Percentiles rank a stretch among this genome's conserved stretches.
phyloP scores from a whole-genome alignment of 768 basidiomycete species.

The Agrocybe pediades region DNA sequence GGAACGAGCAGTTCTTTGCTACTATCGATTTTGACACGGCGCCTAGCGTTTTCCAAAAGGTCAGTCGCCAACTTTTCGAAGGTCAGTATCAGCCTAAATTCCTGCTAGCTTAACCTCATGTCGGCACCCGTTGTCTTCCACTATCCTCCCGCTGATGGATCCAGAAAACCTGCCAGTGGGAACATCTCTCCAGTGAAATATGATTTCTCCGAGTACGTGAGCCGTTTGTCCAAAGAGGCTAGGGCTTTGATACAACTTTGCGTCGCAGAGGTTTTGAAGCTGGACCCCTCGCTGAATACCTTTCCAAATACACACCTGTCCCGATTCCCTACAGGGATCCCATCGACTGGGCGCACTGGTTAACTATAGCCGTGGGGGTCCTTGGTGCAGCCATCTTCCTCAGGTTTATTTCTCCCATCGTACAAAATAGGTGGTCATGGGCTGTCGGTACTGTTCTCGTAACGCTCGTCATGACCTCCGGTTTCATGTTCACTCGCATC shows the following conservation, averaged over 20 bases:
- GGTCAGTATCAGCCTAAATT: neutral
- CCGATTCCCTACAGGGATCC: conserved; percentile 84
- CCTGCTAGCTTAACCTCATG: conserved; percentile 67
- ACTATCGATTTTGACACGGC: conserved; percentile 86
- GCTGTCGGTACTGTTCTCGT: conserved; percentile 57
- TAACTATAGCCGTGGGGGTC: conserved; percentile 44
- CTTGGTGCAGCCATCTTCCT: conserved; percentile 52
- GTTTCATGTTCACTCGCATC: conserved; percentile 97
- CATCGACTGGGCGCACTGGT: conserved; percentile 66
- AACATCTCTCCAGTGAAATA: conserved; percentile 63
- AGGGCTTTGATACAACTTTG: neutral
- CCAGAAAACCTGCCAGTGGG: conserved; percentile 58
- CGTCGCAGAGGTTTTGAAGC: conserved; percentile 78
- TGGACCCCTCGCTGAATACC: conserved; percentile 70
- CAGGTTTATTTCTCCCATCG: conserved; percentile 63
- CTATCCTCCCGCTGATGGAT: conserved; percentile 74
- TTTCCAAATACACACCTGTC: conserved; percentile 75
- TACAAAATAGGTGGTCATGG: conserved; percentile 80
- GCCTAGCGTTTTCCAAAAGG: conserved; percentile 78
- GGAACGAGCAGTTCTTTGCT: conserved; percentile 89
- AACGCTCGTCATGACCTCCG: conserved; percentile 85
- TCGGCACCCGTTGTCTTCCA: conserved; percentile 86
- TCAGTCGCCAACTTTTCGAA: conserved; percentile 26
- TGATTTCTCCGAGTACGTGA: conserved; percentile 75
- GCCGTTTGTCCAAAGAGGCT: neutral